Base-by-base conservation (phyloP, 108 stramenopile genomes). In the Aurantiochytrium sp. region DNA sequence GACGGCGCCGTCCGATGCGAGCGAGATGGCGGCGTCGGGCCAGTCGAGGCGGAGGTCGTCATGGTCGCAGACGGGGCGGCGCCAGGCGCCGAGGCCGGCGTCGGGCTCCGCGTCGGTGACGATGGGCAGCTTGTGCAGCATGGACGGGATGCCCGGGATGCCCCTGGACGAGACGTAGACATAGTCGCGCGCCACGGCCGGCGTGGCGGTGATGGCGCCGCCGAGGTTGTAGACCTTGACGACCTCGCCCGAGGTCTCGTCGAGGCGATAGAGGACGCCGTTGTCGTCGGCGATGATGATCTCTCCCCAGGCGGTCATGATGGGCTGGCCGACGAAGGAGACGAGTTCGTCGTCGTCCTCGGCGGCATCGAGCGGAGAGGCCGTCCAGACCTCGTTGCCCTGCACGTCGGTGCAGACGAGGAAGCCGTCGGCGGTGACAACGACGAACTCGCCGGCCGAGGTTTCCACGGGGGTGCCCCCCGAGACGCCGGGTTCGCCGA, bases 51-150 rank as follows among this genome's bases (percentile, higher is more conserved):
- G 39, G 17, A 24, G 12, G 45, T 41, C 39, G 39, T 39, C 30
- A 24, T 81, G 73, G 2, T 81, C 73, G 73, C 73, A 81, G 45
- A 81, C 73, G 24, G 73, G 73, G 2, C n/a, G 39, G 19, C 73
- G 39, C 73, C 73, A 81, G 73, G 39, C 24, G 6, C 12, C 73
- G 73, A 48, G 45, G 6, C 42, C 73, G 12, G 39, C 73, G 27
- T 81, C 73, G 12, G 73, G 6, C 12, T 41, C 73, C n/a, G 8
- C 73, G 27, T 81, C 73, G 27, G 10, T 48, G 24, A 81, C 42
- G 12, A 48, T 24, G 45, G 73, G 24, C 15, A 81, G 12, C 24
- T 81, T 81, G 45, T 81, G 73, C 39, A 81, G 45, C 6, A 48
- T 42, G 17, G 73, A 48, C 21, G 73, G 42, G 12, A 48, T 21